Evolutionary conservation across 2,329 filamentous ascomycete species (phyloP), one percentile per base, ranked within the genome.

Genomic region (Paraphaeosphaeria minitans): DNA sequence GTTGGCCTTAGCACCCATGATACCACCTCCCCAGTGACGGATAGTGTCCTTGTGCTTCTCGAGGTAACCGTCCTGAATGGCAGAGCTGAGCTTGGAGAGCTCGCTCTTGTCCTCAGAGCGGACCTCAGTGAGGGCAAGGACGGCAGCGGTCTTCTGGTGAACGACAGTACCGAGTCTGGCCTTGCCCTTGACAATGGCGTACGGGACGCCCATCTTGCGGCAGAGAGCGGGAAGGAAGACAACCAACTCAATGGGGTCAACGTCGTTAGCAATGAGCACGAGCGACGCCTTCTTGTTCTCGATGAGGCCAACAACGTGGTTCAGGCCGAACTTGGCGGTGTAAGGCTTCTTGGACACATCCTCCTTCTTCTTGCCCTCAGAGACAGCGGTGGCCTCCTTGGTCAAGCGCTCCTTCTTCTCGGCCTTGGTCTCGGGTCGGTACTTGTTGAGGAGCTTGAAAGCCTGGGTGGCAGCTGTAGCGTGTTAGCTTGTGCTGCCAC

Each of bases 291-390:
- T 99, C 92, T 99, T 99, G 88, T 97, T 97, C 89, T 78, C 76
- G 58, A 79, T 73, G 54, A 79, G 75, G 57, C 75, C 77, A 58
- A 79, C 76, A 59, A 99, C 95, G 87, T 99, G 95, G 90, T 99
- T 99, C 77, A 99, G 89, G 85, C 95, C 95, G 84, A 97, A 99
- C 90, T 99, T 99, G 87, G 95, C 93, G 71, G 90, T 85, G 84
- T 97, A 99, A 77, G 95, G 95, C 91, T 99, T 99, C 92, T 98
- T 98, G 90, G 88, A 92, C 80, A 96, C 94, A 77, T 75, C 73
- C 88, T 99, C 96, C 91, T 98, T 98, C 91, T 98, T 99, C 91
- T 98, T 97, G 82, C 96, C 95, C 83, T 98, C 93, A 81, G 93
- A 89, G 81, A 99, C 88, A 77, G 95, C 96, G 75, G 93, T 97